Conservation (phyloP, 2,329 filamentous ascomycete species). For the Periconia sp. region DNA sequence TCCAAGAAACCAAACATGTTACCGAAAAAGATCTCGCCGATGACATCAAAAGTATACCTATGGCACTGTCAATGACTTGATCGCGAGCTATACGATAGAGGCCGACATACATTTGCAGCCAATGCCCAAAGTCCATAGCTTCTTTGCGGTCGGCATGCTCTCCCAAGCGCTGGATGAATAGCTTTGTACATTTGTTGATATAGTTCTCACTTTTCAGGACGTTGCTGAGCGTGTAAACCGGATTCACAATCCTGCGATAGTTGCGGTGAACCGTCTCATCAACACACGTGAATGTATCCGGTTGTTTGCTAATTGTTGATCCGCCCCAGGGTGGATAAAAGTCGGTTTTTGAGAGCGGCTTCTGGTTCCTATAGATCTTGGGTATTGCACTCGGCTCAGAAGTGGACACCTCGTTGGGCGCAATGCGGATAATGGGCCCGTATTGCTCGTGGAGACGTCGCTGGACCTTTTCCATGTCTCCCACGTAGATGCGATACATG, state of each 20-base stretch:
- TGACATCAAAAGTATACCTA: conserved; percentile 51
- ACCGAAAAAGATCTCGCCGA: conserved; percentile 50
- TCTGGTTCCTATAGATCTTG: conserved; percentile 20
- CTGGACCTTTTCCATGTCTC: conserved; percentile 19
- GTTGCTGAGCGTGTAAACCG: conserved; percentile 50
- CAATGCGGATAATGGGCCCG: conserved; percentile 19
- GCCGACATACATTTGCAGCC: conserved; percentile 33
- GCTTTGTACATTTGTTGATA: conserved; percentile 26
- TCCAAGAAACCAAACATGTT: conserved; percentile 52
- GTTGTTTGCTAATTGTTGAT: conserved; percentile 21
- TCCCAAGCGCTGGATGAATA: conserved; percentile 28
- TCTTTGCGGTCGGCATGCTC: conserved; percentile 22
- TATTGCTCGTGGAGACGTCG: conserved; percentile 16
- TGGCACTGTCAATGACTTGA: too few species aligned
- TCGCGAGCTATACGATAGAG: too few species aligned
- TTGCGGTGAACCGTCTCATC: conserved; percentile 24
- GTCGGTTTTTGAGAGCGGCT: conserved; percentile 19
- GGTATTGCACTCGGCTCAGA: conserved; percentile 15
- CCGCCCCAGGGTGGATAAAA: conserved; percentile 19
- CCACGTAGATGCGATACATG: conserved; percentile 17
- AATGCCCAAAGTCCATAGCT: conserved; percentile 31
- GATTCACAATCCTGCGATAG: conserved; percentile 22
- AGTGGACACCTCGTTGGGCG: conserved; percentile 25
- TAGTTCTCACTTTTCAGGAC: conserved; percentile 42
- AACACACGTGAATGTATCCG: conserved; percentile 24